Evolutionary conservation across 352 stramenopile species (phyloP), one percentile per base, ranked within the genome.

Genomic region (Hyaloperonospora arabidopsidis): DNA sequence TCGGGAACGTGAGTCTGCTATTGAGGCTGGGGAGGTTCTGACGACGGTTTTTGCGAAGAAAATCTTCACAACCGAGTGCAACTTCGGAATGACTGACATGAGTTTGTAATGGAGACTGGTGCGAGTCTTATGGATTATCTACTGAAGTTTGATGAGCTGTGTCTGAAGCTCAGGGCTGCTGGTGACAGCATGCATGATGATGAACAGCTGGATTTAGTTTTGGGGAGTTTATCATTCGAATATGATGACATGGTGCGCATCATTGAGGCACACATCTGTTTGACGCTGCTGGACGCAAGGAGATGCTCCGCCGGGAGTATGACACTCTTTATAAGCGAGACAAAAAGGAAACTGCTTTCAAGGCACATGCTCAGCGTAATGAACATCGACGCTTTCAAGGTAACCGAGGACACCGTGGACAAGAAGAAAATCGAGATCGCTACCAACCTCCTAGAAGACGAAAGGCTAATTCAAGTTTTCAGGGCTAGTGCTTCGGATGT

Each of bases 41-140:
- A 17, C 17, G 8, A 13, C 23, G 21, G 61, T 61, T 38, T 62
- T 67, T 29, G 54, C 47, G 12, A 57, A 67, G 18, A 44, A 62
- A 44, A 59, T 46, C n/a, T 56, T 15, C 47, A 62, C 53, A 57
- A 67, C 19, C 59, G 53, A 5, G 59, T 67, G 14, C 59, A 67
- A 28, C 48, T 67, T n/a, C 45, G 59, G 13, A 62, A 58, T 19
- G 52, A 67, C 43, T 22, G 57, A 2, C 36, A 62, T 8, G 59
- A 67, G 14, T n/a, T 67, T 21, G 22, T 94, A 93, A 74, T 64
- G 62, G 44, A 49, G 7, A 38, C 32, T 38, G 32, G 32, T 38
- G 32, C 7, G 7, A 38, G 13, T 13, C 32, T 38, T n/a, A 13
- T 38, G 7, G 32, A 7, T 7, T 13, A 38, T 38, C 13, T 38